phyloP scores from a whole-genome alignment of 2,329 filamentous ascomycete species.

The Epichloe brachyelytri region DNA sequence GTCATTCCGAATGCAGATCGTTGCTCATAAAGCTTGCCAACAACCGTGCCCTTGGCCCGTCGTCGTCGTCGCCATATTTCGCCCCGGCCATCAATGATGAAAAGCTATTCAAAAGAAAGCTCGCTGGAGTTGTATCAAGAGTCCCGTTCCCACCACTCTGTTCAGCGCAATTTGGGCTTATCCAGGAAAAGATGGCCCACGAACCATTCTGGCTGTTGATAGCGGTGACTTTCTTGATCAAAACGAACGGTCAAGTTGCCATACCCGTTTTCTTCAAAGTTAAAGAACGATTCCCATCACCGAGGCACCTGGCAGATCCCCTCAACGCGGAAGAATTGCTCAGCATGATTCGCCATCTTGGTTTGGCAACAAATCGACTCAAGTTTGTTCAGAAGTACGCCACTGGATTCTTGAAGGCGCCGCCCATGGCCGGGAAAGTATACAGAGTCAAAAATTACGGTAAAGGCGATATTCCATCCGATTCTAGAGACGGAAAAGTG shows the following conservation, averaged over 20 bases:
- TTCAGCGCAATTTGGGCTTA: conserved; percentile 55
- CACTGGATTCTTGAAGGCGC: conserved; percentile 49
- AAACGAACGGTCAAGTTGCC: conserved; percentile 60
- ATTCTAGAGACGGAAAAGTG: not conserved
- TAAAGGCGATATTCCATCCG: conserved; percentile 18
- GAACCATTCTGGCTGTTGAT: conserved; percentile 72
- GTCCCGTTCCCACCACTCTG: conserved; percentile 57
- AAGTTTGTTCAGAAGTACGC: conserved; percentile 58
- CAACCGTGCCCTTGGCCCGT: not conserved
- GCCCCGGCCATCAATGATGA: conserved; percentile 7
- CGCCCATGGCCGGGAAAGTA: conserved; percentile 45
- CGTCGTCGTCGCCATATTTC: conserved; percentile 25
- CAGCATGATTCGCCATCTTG: conserved; percentile 54
- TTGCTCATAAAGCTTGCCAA: not conserved
- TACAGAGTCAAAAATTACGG: conserved; percentile 39
- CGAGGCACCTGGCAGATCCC: conserved; percentile 44
- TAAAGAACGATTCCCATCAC: conserved; percentile 54
- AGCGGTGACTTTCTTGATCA: conserved; percentile 74
- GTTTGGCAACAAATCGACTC: conserved; percentile 56
- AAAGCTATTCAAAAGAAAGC: conserved; percentile 19
- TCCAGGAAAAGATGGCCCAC: conserved; percentile 66
- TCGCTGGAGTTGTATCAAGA: conserved; percentile 34
- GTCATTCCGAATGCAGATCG: not conserved
- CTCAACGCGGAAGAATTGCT: conserved; percentile 38
- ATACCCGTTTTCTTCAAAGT: conserved; percentile 64